Evolutionary conservation across 176 grass and related monocot genomes (phyloP).

Genomic region (Bonia amplexicaulis): DNA sequence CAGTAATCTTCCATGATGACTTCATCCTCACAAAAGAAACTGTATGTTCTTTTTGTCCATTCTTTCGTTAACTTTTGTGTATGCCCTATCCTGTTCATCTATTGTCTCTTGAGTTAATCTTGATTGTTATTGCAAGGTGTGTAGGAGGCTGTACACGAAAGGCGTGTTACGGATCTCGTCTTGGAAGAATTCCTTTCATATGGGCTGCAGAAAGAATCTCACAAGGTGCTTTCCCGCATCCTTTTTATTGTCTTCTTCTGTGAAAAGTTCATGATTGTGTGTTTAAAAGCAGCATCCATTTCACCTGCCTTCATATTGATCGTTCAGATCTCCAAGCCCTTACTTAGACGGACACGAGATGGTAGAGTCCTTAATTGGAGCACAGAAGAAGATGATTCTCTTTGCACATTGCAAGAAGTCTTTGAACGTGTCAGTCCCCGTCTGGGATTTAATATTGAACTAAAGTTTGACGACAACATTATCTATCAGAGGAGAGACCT

Average conservation of each 20-base stretch:
- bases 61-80: background rate
- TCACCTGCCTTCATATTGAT: background rate
- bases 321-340: slow-evolving; percentile 58
- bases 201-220: slow-evolving; percentile 53
- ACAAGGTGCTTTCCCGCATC: slow-evolving; percentile 36
- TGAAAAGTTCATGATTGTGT: background rate
- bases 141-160: slow-evolving; percentile 54
- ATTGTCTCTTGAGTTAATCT: background rate
- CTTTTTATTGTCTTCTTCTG: background rate
- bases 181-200: slow-evolving; percentile 84
- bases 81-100: background rate
- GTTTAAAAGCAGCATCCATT: background rate
- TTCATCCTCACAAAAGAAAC: slow-evolving; percentile 52
- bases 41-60: slow-evolving; percentile 43
- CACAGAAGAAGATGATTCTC: slow-evolving; percentile 56
- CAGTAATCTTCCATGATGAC: slow-evolving; percentile 90
- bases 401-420: slow-evolving; percentile 80
- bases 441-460: slow-evolving; percentile 87
- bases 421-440: slow-evolving; percentile 59
- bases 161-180: slow-evolving; percentile 57
- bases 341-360: slow-evolving; percentile 66
- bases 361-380: slow-evolving; percentile 60
- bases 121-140: slow-evolving; percentile 5
- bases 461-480: slow-evolving; percentile 77
- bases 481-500: slow-evolving; percentile 57